Conservation (phyloP, 805 yeast species). For the Metschnikowia bowlesiae region DNA sequence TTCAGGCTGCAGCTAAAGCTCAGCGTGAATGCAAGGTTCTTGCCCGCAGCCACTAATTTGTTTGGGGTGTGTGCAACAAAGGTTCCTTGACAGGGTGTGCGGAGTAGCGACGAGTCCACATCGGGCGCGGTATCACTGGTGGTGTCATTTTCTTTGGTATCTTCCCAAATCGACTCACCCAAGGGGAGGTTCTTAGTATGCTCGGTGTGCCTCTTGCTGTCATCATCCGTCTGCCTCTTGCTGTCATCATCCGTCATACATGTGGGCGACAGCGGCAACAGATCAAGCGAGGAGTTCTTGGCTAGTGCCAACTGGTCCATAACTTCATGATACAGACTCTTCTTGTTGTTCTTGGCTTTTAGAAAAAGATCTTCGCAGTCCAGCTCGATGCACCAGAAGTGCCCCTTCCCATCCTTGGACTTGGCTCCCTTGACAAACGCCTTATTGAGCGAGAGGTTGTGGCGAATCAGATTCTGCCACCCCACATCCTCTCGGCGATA, state of each 20-base stretch:
- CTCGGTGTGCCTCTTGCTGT: background rate
- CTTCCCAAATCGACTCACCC: conserved; percentile 4
- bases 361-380: conserved; percentile 80
- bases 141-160: conserved; percentile 5
- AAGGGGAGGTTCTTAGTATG: background rate
- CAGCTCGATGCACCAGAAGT: conserved; percentile 87
- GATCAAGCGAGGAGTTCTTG: conserved; percentile 1
- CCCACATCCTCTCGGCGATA: conserved; percentile 85
- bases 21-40: conserved; percentile 51
- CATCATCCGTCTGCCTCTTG: conserved; percentile 8
- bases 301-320: conserved; percentile 35
- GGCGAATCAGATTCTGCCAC: conserved; percentile 97
- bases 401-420: conserved; percentile 87
- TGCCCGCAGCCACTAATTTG: conserved; percentile 38
- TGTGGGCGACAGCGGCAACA: conserved; percentile 17
- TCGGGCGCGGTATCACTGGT: conserved; percentile 6
- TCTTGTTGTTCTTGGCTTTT: conserved; percentile 52
- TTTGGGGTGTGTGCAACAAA: conserved; percentile 34
- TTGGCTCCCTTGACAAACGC: conserved; percentile 89
- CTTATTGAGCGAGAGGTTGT: conserved; percentile 86
- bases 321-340: conserved; percentile 39
- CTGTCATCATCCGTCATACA: conserved; percentile 7
- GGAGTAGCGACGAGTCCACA: conserved; percentile 8
- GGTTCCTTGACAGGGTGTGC: conserved; percentile 11
- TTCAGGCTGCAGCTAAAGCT: conserved; percentile 64